Evolutionary conservation across 148 eudicot genomes (phyloP).

Genomic region (Rhododendron molle): DNA sequence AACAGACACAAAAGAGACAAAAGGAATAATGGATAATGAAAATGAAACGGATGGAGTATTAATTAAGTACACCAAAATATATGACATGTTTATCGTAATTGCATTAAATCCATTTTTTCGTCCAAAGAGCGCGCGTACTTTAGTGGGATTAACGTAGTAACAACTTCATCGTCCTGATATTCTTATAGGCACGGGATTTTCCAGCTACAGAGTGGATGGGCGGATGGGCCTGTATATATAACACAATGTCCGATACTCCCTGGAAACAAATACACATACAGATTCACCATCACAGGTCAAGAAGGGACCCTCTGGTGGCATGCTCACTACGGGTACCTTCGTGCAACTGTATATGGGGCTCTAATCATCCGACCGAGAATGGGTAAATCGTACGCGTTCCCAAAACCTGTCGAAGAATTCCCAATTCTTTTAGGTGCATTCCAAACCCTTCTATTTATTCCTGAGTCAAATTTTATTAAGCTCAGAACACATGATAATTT

Average conservation of each 20-base stretch:
- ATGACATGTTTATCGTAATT: no score
- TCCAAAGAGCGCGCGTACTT: not conserved
- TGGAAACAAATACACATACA: constrained; percentile 49
- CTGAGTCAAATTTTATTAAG: no score
- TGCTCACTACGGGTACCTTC: constrained; percentile 59
- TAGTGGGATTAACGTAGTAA: not conserved
- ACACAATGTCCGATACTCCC: constrained; percentile 83
- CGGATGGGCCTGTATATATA: constrained; percentile 63
- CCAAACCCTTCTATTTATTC: not conserved
- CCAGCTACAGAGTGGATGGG: constrained; percentile 57
- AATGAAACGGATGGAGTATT: no score
- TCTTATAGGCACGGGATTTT: constrained; percentile 64
- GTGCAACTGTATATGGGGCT: constrained; percentile 83
- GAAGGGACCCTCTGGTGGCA: constrained; percentile 98
- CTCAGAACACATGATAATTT: no score
- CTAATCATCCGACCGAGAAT: constrained; percentile 55
- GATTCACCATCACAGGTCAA: constrained; percentile 41
- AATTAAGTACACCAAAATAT: no score
- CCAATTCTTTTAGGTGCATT: constrained; percentile 65
- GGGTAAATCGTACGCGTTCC: constrained; percentile 59
- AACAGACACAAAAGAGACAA: no score
- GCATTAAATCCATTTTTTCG: no score
- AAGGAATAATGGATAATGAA: no score
- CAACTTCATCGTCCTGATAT: not conserved
- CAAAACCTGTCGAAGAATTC: constrained; percentile 49